A percentile compares a stretch with the other conserved stretches of the same genome.
Conservation (phyloP, 2,329 filamentous ascomycete species). For the Penicillium digitatum region DNA sequence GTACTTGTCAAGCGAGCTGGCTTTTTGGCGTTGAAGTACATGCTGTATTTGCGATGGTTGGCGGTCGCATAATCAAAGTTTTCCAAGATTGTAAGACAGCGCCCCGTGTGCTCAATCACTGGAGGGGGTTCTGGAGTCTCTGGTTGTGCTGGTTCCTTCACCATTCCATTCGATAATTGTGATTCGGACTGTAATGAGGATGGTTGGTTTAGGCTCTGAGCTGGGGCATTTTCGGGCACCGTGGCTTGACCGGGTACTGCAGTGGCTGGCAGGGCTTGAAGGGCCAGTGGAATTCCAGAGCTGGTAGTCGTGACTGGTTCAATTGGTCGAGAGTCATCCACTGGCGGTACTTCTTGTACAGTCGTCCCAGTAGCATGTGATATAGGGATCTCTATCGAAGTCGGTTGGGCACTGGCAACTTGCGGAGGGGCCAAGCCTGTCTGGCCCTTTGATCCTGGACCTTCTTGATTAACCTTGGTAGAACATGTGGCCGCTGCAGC, state of each 20-base stretch:
- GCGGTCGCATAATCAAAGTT: constrained; percentile 55
- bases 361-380: neutral
- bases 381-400: neutral
- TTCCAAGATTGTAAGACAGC: constrained; percentile 57
- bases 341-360: neutral
- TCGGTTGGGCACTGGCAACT: neutral
- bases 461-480: neutral
- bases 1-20: constrained; percentile 47
- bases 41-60: constrained; percentile 52
- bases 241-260: constrained; percentile 4
- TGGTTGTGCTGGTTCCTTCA: constrained; percentile 23
- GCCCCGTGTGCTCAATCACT: constrained; percentile 50
- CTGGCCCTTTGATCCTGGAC: neutral
- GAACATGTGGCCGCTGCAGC: neutral
- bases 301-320: neutral
- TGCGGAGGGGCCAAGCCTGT: neutral
- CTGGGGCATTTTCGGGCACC: constrained; percentile 3
- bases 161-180: constrained; percentile 11
- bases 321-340: neutral
- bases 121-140: constrained; percentile 31
- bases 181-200: neutral
- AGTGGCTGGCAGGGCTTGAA: neutral
- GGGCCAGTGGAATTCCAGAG: neutral
- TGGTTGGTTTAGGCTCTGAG: constrained; percentile 16
- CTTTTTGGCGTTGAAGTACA: constrained; percentile 55